Evolutionary conservation across 805 yeast species (phyloP), one percentile per base, ranked within the genome.

Genomic region (Sungouiella blattae): DNA sequence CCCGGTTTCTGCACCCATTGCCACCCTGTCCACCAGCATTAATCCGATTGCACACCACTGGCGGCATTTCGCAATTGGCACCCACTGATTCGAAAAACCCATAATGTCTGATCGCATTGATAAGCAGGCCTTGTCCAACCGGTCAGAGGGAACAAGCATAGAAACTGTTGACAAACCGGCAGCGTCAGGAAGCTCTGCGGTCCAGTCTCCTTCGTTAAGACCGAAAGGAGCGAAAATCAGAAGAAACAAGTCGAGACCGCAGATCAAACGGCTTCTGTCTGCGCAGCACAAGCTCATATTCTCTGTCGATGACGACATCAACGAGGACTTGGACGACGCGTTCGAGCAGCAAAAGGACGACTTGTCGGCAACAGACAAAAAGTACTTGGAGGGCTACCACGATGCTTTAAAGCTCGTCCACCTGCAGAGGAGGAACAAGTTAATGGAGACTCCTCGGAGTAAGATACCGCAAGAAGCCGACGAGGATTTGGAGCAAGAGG

Each of bases 261-360:
- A 52, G 24, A 44, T 63, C 21, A 61, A 60, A 36, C 47, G 68
- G 16, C 32, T 48, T 25, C 33, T 47, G 11, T 46, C 60, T 18
- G 35, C 43, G 28, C 17, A 35, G 17, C 46, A 42, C 18, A 67
- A 67, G 42, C 49, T 63, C 30, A 65, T 83, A 0, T 87, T 80
- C 54, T 79, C 88, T 23, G 94, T 86, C 0, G 95, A 87, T 53
- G 95, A 87, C 56, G 87, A 83, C 49, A 76, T 83, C 28, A 75
- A 77, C 43, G 95, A 86, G 28, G 54, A 52, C 13, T 45, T 49
- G 43, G 70, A 80, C 12, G 83, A 77, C 40, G 76, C 73, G 12
- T 84, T 76, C 44, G 57, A 72, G 35, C 75, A 71, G 39, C 57
- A 77, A 16, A 75, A 77, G 4, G 40, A 37, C 32, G 25, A 30